Conservation (phyloP, 306 rosid species). For the Senna tora region DNA sequence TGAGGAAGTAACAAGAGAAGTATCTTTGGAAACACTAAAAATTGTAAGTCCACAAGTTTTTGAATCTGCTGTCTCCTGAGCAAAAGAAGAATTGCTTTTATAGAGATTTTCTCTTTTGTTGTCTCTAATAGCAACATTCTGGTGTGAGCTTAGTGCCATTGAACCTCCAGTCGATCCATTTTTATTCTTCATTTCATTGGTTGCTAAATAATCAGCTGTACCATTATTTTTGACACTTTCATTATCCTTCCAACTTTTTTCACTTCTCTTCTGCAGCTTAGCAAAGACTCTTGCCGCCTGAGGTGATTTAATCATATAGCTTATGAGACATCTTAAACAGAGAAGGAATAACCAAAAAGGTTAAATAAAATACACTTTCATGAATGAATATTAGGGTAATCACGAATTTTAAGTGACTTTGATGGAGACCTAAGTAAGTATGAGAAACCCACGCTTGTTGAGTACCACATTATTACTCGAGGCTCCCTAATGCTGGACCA, state of each 20-base stretch:
- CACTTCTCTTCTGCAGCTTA: constrained; percentile 52
- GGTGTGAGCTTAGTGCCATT: constrained; percentile 31
- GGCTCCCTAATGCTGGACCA: too few relatives aligned
- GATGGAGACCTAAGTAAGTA: too few relatives aligned
- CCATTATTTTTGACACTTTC: constrained; percentile 38
- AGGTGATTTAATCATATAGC: constrained; percentile 39
- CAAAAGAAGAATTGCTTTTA: constrained; percentile 25
- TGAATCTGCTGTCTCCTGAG: constrained; percentile 32
- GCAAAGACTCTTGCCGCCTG: constrained; percentile 68
- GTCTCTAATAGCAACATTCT: constrained; percentile 36
- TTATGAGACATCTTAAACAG: constrained; percentile 32
- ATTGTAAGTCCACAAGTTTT: constrained; percentile 25
- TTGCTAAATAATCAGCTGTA: constrained; percentile 34
- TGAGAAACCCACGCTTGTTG: too few relatives aligned
- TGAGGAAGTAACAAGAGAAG: constrained; percentile 42
- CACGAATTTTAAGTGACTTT: background rate
- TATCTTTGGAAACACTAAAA: constrained; percentile 33
- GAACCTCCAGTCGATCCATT: constrained; percentile 39
- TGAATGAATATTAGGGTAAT: constrained; percentile 27
- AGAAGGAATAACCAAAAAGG: constrained; percentile 1
- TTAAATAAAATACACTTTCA: constrained; percentile 8
- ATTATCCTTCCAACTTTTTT: constrained; percentile 43
- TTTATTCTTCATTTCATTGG: constrained; percentile 36
- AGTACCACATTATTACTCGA: too few relatives aligned
- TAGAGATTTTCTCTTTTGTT: constrained; percentile 33